Percentiles rank a stretch among this genome's conserved stretches.
These are phyloP conservation scores for Aschersonia sp. DNA, from an alignment of 2,329 filamentous ascomycete genomes.

Conservation along the genomic window DNA sequence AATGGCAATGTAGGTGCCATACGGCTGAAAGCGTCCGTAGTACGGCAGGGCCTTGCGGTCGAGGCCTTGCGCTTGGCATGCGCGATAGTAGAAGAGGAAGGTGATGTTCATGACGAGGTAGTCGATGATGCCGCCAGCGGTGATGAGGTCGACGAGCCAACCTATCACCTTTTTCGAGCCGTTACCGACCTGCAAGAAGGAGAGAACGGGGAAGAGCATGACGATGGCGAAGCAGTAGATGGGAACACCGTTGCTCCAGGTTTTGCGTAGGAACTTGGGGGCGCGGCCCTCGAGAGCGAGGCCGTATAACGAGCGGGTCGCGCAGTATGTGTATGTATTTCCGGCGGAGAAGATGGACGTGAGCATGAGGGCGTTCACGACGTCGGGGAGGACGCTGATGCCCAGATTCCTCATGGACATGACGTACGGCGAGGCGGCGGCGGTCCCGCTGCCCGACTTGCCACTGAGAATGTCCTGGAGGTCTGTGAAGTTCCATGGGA, in stretches of 20 bases:
- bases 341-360: constrained; percentile 31
- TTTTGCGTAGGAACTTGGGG: constrained; percentile 38
- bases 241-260: constrained; percentile 45
- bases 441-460: constrained; percentile 20
- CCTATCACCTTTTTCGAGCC: constrained; percentile 33
- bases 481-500: constrained; percentile 47
- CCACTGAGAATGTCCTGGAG: constrained; percentile 35
- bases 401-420: constrained; percentile 44
- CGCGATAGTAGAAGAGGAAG: constrained; percentile 34
- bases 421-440: constrained; percentile 46
- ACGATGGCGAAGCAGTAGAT: constrained; percentile 41
- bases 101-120: constrained; percentile 39
- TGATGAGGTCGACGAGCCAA: constrained; percentile 42
- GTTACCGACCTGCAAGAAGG: constrained; percentile 35
- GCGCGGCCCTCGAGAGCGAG: constrained; percentile 35
- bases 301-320: constrained; percentile 33
- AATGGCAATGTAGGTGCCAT: constrained; percentile 33
- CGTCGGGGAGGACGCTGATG: constrained; percentile 36
- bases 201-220: constrained; percentile 37
- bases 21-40: constrained; percentile 43
- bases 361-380: constrained; percentile 39
- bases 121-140: constrained; percentile 44
- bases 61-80: constrained; percentile 35
- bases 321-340: constrained; percentile 37
- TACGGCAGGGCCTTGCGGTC: constrained; percentile 42